Conservation (phyloP, 1,284 basidiomycete species). For the Schizophyllum amplum region DNA sequence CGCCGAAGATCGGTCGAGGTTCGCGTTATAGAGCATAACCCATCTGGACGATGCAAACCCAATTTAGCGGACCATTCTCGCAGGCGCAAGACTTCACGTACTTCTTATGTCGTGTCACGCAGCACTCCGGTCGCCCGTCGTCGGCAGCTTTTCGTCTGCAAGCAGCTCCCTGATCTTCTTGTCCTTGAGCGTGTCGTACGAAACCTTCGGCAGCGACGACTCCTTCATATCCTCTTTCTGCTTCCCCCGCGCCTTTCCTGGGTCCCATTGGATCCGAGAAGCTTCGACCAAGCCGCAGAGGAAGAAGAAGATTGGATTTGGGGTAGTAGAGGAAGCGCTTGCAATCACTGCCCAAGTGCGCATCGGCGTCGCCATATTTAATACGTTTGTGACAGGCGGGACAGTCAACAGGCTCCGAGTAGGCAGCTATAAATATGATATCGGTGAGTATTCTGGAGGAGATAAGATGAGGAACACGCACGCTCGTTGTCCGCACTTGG, state of each 20-base stretch:
- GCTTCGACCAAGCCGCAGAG: slow-evolving; percentile 18
- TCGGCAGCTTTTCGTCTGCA: slow-evolving; percentile 38
- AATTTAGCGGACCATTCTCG: not conserved
- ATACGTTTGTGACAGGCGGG: slow-evolving; percentile 47
- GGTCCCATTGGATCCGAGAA: slow-evolving; percentile 27
- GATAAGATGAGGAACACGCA: not conserved
- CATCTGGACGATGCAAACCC: slow-evolving; percentile 48
- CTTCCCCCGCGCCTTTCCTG: slow-evolving; percentile 30
- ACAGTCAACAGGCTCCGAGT: slow-evolving; percentile 34
- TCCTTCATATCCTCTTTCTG: slow-evolving; percentile 35
- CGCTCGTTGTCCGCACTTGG: slow-evolving; percentile 8
- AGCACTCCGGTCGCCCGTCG: slow-evolving; percentile 43
- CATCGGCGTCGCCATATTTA: slow-evolving; percentile 39
- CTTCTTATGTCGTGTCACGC: slow-evolving; percentile 55
- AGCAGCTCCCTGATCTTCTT: slow-evolving; percentile 54
- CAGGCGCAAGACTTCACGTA: slow-evolving; percentile 20
- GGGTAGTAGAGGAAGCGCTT: slow-evolving; percentile 18
- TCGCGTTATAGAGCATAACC: slow-evolving; percentile 63
- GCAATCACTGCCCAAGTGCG: slow-evolving; percentile 53
- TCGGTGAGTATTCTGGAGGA: not conserved
- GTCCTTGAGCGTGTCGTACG: slow-evolving; percentile 58
- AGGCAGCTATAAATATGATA: slow-evolving; percentile 16
- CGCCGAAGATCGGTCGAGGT: slow-evolving; percentile 46
- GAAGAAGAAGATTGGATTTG: slow-evolving; percentile 11
- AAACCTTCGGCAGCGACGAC: slow-evolving; percentile 52